Evolutionary conservation across 306 rosid genomes (phyloP).

Genomic region (Castanea crenata): DNA sequence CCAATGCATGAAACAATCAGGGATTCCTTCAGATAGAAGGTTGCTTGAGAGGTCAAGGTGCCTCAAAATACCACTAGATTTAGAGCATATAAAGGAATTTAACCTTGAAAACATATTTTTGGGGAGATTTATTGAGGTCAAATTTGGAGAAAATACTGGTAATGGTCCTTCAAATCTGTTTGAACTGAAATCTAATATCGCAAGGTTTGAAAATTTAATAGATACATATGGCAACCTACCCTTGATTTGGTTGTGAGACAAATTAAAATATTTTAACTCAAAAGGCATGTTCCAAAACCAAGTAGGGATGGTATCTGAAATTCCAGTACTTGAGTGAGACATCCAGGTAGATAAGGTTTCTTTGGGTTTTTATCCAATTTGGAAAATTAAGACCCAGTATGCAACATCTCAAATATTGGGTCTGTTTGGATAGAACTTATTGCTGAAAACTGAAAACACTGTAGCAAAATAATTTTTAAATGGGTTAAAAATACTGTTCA

Average conservation of each 20-base stretch:
- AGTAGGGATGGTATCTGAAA: conserved; percentile 13
- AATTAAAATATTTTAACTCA: not conserved
- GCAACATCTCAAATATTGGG: not conserved
- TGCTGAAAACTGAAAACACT: no score
- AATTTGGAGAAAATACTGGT: conserved; percentile 1
- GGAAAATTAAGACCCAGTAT: conserved; percentile 28
- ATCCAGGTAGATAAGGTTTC: not conserved
- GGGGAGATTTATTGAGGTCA: not conserved
- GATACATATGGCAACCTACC: conserved; percentile 17
- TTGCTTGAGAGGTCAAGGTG: conserved; percentile 21
- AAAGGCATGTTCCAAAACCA: conserved; percentile 28
- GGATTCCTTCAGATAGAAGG: not conserved
- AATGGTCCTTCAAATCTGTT: conserved; percentile 19
- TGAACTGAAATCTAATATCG: conserved; percentile 8
- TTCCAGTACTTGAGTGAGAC: not conserved
- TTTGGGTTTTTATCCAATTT: conserved; percentile 26
- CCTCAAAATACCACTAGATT: not conserved
- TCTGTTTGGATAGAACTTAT: no score
- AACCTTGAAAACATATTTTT: conserved; percentile 12
- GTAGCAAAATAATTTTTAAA: no score
- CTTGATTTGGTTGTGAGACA: conserved; percentile 22
- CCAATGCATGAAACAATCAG: conserved; percentile 13
- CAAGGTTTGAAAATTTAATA: not conserved
- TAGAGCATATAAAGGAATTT: not conserved
- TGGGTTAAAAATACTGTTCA: no score